Evolutionary conservation across 257 asterid genomes (phyloP), one percentile per base, ranked within the genome.

Genomic region (Primulina huaijiensis): DNA sequence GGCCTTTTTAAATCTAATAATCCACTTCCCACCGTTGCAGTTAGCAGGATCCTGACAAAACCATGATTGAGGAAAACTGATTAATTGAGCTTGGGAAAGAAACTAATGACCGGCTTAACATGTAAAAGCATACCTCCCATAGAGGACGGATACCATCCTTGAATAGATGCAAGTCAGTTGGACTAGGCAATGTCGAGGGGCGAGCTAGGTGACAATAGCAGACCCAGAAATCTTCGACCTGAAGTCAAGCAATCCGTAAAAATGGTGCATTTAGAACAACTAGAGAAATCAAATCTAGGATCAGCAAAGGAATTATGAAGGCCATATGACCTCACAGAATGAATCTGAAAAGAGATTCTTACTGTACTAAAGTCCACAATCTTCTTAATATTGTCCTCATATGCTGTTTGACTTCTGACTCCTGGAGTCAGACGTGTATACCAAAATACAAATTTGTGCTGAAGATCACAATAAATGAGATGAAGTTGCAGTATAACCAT

Each of bases 371-470:
- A 94, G 71, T 94, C 99, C 68, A 87, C 90, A 62, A 94, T 85
- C 83, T 83, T 91, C 86, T 88, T 94, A 55, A 94, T 89, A 74
- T 94, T 94, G 80, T 94, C 97, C 83, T 94, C 99, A 19, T 94
- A 94, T 2, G 97, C 86, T 57, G 92, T 80, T 63, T 89, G 98
- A 31, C 86, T 84, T 73, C 97, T 83, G 77, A 88, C 92, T 72
- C 99, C 99, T 34, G 97, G 97, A 60, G 95, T 88, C 69, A 96
- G 92, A 52, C 97, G 97, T 75, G 99, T 94, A 80, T 94, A 91
- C 99, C 99, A 94, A 71, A 89, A 88, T 11, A 88, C 88, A 74
- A 85, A 91, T 74, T 89, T 94, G 79, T 89, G 75, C 99, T 94
- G 86, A 66, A 74, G 62, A 81, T 76, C 71, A 61, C 68, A 76